These are phyloP conservation scores for Aspergillus sp. DNA, from an alignment of 2,329 filamentous ascomycete species.

Conservation along the genomic window DNA sequence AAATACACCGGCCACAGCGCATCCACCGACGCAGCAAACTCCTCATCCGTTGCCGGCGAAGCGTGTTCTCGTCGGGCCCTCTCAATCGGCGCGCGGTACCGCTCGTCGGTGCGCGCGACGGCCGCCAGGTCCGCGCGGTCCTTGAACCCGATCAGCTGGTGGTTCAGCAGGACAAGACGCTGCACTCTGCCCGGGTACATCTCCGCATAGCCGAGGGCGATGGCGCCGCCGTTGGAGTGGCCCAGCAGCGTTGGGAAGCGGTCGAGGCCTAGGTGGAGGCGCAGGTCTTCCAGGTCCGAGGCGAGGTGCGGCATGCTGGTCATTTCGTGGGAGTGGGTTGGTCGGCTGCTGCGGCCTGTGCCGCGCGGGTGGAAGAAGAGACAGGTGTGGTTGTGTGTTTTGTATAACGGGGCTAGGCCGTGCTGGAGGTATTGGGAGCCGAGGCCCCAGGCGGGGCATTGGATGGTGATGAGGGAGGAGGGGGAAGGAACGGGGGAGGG, in stretches of 20 bases:
- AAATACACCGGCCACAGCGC: slow-evolving; percentile 25
- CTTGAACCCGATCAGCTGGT: slow-evolving; percentile 21
- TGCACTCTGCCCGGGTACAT: slow-evolving; percentile 19
- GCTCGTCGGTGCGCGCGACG: not conserved
- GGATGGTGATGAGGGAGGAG: slow-evolving; percentile 8
- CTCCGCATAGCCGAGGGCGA: slow-evolving; percentile 28
- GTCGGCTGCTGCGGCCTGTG: slow-evolving; percentile 11
- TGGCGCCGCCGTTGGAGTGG: slow-evolving; percentile 28
- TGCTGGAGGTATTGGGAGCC: slow-evolving; percentile 21
- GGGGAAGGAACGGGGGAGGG: not conserved
- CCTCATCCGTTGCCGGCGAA: slow-evolving; percentile 14
- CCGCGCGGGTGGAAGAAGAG: slow-evolving; percentile 28
- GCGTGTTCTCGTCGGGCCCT: not conserved
- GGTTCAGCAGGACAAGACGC: slow-evolving; percentile 23
- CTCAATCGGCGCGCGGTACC: not conserved
- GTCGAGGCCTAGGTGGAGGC: slow-evolving; percentile 20
- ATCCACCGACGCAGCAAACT: slow-evolving; percentile 16
- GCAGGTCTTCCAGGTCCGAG: slow-evolving; percentile 25
- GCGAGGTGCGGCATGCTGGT: slow-evolving; percentile 11
- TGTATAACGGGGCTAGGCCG: slow-evolving; percentile 14
- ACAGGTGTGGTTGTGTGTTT: slow-evolving; percentile 14
- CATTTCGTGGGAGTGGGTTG: slow-evolving; percentile 14
- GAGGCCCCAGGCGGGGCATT: slow-evolving; percentile 26
- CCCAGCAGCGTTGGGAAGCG: slow-evolving; percentile 19
- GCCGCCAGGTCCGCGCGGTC: not conserved